Conservation (phyloP, 2,329 filamentous ascomycete genomes). For the Pseudocercospora eumusae region DNA sequence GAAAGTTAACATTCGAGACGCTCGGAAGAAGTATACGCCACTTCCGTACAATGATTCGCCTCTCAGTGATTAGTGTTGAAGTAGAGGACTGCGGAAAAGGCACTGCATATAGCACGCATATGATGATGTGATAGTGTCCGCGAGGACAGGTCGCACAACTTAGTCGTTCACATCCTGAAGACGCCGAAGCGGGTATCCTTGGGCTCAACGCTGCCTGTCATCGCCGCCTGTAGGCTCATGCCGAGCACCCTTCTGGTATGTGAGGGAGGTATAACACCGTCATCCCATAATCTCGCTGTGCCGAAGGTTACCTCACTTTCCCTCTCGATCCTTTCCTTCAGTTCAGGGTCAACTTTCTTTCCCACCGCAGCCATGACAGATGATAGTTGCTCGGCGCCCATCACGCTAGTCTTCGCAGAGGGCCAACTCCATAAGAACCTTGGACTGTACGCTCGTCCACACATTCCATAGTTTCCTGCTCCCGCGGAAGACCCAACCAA, state of each 20-base stretch:
- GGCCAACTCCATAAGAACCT: constrained; percentile 96
- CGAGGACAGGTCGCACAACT: constrained; percentile 3
- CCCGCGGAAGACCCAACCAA: constrained; percentile 92
- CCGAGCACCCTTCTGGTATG: constrained; percentile 54
- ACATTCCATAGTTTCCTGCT: constrained; percentile 98
- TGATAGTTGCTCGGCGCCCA: constrained; percentile 90
- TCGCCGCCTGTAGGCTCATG: constrained; percentile 50
- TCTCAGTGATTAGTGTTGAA: constrained; percentile 6
- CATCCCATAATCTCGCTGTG: constrained; percentile 82
- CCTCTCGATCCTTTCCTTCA: constrained; percentile 81
- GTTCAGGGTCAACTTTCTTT: constrained; percentile 73
- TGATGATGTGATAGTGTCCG: constrained; percentile 9
- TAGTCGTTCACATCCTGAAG: constrained; percentile 42
- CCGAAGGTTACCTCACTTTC: constrained; percentile 90
- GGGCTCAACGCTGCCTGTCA: constrained; percentile 39
- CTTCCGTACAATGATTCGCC: neutral
- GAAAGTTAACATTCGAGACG: constrained; percentile 9
- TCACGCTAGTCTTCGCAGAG: constrained; percentile 92
- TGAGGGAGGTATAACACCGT: constrained; percentile 53
- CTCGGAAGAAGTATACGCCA: constrained; percentile 13
- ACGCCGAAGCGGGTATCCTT: constrained; percentile 43
- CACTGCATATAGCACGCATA: constrained; percentile 5
- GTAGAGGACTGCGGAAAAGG: neutral
- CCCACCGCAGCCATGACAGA: constrained; percentile 95
- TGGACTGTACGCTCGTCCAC: constrained; percentile 86